Base-by-base conservation (phyloP, 2,329 filamentous ascomycete genomes). In the Colletotrichum spaethianum region DNA sequence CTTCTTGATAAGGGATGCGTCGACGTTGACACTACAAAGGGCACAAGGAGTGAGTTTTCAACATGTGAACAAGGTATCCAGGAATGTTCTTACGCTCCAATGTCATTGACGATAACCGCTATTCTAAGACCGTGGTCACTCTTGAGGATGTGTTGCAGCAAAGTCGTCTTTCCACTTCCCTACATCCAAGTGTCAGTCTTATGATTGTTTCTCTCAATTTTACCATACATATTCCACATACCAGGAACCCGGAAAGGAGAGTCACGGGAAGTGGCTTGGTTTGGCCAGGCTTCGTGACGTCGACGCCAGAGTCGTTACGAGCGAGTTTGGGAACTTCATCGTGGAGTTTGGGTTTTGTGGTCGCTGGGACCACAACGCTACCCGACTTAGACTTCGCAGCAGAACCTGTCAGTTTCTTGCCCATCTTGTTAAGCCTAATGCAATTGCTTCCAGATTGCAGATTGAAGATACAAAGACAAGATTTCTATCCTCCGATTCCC, bases 51-150 rank as follows among this genome's bases (percentile, higher is more conserved):
- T 70, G 3, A 63, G 48, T 3, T 14, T 8, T 36, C 0, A 3
- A 0, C 7, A 23, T 18, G 20, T 4, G 1, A 4, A 44, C 2
- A 1, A 4, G 0, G 2, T 11, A 4, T 23, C 0, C 11, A 12
- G 16, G 20, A 11, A 16, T 40, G 20, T 14, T 80, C 85, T 75
- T 61, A 88, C 86, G 86, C 85, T 73, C 89, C 89, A 81, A 94
- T 93, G 72, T 94, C 92, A 75, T 94, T 94, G 46, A 94, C 92
- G 28, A 94, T 92, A 18, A 94, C 89, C 0, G 91, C 92, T 69
- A 94, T 93, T 1, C 88, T 86, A 11, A 93, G 84, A 1, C 91
- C 90, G 79, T 94, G 92, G 4, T 92, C 86, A 1, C 89, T 90
- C 44, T 88, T 88, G 6, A 94, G 86, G 62, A 94, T 92, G 72